Evolutionary conservation across 2,329 filamentous ascomycete genomes (phyloP).

Genomic region (Aureobasidium sp.): DNA sequence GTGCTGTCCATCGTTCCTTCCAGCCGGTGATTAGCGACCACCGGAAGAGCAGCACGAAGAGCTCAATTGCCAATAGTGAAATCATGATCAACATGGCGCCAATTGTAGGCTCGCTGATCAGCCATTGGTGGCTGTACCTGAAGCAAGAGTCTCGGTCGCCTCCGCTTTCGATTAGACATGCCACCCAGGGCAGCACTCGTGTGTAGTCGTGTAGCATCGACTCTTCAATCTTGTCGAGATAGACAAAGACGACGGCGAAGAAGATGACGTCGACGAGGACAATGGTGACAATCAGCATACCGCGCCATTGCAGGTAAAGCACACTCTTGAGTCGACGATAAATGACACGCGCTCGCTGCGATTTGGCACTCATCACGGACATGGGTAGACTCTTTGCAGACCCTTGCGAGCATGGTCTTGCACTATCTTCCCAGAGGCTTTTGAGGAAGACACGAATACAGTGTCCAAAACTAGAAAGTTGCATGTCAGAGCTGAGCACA

Average conservation of each 20-base stretch:
- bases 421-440: slow-evolving; percentile 65
- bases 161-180: slow-evolving; percentile 55
- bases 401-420: slow-evolving; percentile 22
- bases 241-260: slow-evolving; percentile 86
- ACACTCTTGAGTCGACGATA: slow-evolving; percentile 82
- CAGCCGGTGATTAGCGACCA: slow-evolving; percentile 82
- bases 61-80: slow-evolving; percentile 75
- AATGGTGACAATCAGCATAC: slow-evolving; percentile 80
- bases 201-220: slow-evolving; percentile 48
- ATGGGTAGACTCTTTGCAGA: slow-evolving; percentile 58
- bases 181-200: slow-evolving; percentile 59
- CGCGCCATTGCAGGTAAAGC: slow-evolving; percentile 87
- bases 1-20: slow-evolving; percentile 55
- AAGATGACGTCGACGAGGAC: slow-evolving; percentile 90
- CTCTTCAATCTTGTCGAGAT: slow-evolving; percentile 67
- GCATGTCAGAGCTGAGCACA: background rate
- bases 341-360: slow-evolving; percentile 77
- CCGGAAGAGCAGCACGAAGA: slow-evolving; percentile 72
- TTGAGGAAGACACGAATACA: slow-evolving; percentile 92
- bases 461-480: slow-evolving; percentile 53
- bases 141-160: slow-evolving; percentile 64
- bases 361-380: slow-evolving; percentile 67
- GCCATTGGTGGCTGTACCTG: slow-evolving; percentile 50
- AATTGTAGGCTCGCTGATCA: slow-evolving; percentile 69
- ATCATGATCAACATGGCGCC: slow-evolving; percentile 77